Conservation (phyloP, 2,329 filamentous ascomycete genomes). For the Macroventuria anomochaeta region DNA sequence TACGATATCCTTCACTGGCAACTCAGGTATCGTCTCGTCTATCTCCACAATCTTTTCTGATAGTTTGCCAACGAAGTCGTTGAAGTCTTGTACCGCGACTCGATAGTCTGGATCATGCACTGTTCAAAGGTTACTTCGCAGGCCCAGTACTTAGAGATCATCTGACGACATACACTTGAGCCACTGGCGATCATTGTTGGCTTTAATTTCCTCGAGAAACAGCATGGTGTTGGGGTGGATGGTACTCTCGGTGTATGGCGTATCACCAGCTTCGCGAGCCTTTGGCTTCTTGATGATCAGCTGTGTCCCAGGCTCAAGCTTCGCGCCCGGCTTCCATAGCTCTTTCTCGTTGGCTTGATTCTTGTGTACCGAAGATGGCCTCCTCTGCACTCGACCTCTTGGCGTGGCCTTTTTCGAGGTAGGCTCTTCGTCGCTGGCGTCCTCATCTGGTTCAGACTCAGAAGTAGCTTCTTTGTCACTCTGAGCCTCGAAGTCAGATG, state of each 20-base stretch:
- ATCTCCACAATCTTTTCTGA: constrained; percentile 72
- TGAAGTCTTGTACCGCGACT: constrained; percentile 79
- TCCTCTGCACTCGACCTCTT: constrained; percentile 30
- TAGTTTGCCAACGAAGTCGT: constrained; percentile 75
- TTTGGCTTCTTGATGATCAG: constrained; percentile 69
- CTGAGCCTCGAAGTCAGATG: constrained; percentile 53
- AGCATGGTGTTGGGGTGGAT: constrained; percentile 70
- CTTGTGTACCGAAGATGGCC: constrained; percentile 4
- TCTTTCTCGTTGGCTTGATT: constrained; percentile 52
- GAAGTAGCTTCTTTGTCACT: constrained; percentile 38
- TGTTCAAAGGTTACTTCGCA: constrained; percentile 48
- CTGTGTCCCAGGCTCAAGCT: constrained; percentile 64
- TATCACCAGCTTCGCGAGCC: constrained; percentile 65
- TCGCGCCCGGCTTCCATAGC: constrained; percentile 64
- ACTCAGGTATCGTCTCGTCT: constrained; percentile 83
- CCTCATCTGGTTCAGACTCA: constrained; percentile 44
- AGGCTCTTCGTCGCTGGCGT: constrained; percentile 36
- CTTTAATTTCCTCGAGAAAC: constrained; percentile 64
- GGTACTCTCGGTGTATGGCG: constrained; percentile 62
- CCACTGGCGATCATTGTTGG: constrained; percentile 69
- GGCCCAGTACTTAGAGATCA: no score
- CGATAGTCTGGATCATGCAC: constrained; percentile 83
- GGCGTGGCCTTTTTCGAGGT: constrained; percentile 35
- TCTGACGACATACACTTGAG: constrained; percentile 61
- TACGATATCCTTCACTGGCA: constrained; percentile 82